phyloP scores from a whole-genome alignment of 2,329 filamentous ascomycete species.

The Fusarium temperatum region DNA sequence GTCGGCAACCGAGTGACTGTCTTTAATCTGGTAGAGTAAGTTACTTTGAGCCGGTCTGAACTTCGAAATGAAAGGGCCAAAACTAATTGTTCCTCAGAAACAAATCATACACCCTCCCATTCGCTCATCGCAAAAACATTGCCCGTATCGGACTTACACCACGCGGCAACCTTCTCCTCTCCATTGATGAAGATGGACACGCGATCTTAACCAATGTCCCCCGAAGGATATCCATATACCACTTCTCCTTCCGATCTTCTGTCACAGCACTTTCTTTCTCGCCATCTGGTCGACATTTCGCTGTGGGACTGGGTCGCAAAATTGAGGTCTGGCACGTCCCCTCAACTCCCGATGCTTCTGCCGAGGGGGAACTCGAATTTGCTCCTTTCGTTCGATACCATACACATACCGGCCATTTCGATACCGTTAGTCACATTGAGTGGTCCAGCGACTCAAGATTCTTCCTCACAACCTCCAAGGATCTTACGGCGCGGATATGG shows the following conservation, averaged over 20 bases:
- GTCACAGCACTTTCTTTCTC: conserved; percentile 90
- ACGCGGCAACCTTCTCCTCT: conserved; percentile 88
- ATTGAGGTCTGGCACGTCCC: conserved; percentile 98
- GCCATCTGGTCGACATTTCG: conserved; percentile 90
- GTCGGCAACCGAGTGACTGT: conserved; percentile 96
- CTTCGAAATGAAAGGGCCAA: background rate
- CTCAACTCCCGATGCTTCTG: conserved; percentile 82
- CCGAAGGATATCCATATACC: conserved; percentile 85
- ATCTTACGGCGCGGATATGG: conserved; percentile 94
- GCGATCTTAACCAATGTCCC: conserved; percentile 92
- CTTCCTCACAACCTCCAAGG: conserved; percentile 90
- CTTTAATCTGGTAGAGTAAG: conserved; percentile 94
- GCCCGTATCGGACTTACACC: conserved; percentile 87
- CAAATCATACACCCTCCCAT: conserved; percentile 86
- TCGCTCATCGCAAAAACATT: conserved; percentile 95
- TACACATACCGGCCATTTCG: conserved; percentile 88
- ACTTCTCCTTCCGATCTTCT: conserved; percentile 91
- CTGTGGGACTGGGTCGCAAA: conserved; percentile 84
- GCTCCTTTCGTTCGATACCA: conserved; percentile 92
- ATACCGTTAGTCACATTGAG: conserved; percentile 83
- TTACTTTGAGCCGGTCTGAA: background rate
- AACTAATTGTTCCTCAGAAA: conserved; percentile 66
- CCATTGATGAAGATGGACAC: conserved; percentile 92
- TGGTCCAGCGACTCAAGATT: conserved; percentile 98
- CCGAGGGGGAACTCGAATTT: conserved; percentile 87